Base-by-base conservation (phyloP, 805 yeast genomes). In the Starmerella lactis-condensi region DNA sequence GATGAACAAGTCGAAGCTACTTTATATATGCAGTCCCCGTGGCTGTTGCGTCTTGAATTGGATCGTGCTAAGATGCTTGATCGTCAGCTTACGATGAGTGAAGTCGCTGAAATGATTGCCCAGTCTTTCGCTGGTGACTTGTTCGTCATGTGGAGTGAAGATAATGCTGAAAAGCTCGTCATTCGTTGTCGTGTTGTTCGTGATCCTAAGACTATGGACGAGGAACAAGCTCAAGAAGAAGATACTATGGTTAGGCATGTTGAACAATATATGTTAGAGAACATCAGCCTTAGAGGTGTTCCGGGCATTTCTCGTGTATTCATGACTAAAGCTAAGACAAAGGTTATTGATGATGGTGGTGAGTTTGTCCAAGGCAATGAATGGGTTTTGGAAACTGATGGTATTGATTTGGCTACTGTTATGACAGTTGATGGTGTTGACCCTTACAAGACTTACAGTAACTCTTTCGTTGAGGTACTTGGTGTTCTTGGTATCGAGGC, bases 31-130 rank as follows among this genome's bases (percentile, higher is more conserved):
- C 98, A 91, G 58, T 79, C 94, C 4, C 99, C 98, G 37, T 89
- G 99, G 99, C 62, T 89, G 45, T 64, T 89, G 47, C 83, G 99
- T 65, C 64, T 89, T 37, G 98, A 89, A 57, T 65, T 89, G 36
- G 98, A 91, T 58, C 89, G 98, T 65, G 94, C 96, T 23, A 85
- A 85, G 59, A 83, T 89, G 95, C 75, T 85, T 50, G 98, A 89
- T 61, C 82, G 89, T 57, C 94, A 89, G 56, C 67, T 89, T 52
- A 79, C 93, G 4, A 89, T 91, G 95, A 78, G 91, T 42, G 94
- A 89, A 61, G 96, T 89, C 34, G 95, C 98, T 17, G 91, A 82
- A 46, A 82, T 75, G 62, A 89, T 89, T 38, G 75, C 82, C 41
- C 83, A 78, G 50, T 75, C 78, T 40, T 89, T 89, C 55, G 91